A percentile compares a stretch with the other conserved stretches of the same genome.
Conservation (phyloP, 345 rosid species). For the Rhizophora mangle region DNA sequence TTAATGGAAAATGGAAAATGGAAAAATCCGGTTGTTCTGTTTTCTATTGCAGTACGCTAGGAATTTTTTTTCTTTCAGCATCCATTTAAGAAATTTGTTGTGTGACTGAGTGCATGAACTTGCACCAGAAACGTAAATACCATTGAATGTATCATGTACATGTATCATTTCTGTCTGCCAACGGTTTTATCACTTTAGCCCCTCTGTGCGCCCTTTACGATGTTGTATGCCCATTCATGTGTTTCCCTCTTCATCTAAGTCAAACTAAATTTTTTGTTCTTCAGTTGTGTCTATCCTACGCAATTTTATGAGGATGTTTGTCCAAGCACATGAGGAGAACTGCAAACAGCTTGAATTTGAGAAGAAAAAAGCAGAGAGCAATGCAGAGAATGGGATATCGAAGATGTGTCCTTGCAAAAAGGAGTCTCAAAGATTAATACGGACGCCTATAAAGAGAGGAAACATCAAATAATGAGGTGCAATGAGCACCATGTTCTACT, state of each 20-base stretch:
- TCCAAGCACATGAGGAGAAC: slow-evolving; percentile 72
- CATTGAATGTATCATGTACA: too few species aligned
- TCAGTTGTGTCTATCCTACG: slow-evolving; percentile 76
- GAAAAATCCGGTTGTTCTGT: too few species aligned
- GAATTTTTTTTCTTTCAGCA: too few species aligned
- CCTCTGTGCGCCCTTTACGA: too few species aligned
- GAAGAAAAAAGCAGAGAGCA: slow-evolving; percentile 55
- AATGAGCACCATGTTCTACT: not conserved
- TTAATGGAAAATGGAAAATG: too few species aligned
- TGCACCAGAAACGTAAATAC: too few species aligned
- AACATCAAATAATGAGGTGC: slow-evolving; percentile 9
- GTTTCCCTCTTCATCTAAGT: not conserved
- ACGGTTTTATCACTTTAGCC: too few species aligned
- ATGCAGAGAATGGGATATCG: slow-evolving; percentile 45
- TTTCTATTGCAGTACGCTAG: too few species aligned
- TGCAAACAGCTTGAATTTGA: slow-evolving; percentile 64
- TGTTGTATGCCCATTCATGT: not conserved
- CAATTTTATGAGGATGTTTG: slow-evolving; percentile 70
- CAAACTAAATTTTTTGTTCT: slow-evolving; percentile 11
- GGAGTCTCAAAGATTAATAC: slow-evolving; percentile 18
- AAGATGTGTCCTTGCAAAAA: slow-evolving; percentile 23
- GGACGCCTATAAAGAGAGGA: slow-evolving; percentile 6
- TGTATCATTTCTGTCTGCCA: too few species aligned
- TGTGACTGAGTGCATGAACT: too few species aligned
- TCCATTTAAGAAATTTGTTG: too few species aligned